phyloP scores from a whole-genome alignment of 768 basidiomycete genomes.

The Collybia sp. region DNA sequence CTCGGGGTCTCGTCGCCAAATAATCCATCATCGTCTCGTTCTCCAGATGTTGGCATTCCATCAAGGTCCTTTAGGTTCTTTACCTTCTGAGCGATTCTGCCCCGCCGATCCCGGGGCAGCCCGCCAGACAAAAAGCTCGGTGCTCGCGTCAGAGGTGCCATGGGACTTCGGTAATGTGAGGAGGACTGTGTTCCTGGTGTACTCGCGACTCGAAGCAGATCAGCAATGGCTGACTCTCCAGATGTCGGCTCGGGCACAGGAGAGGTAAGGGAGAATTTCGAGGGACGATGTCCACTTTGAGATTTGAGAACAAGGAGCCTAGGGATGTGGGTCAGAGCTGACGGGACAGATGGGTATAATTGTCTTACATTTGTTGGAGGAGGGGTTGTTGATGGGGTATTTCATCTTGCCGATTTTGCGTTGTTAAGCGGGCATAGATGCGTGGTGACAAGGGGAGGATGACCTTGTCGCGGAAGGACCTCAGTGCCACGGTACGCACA shows the following conservation, averaged over 20 bases:
- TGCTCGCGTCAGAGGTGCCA: constrained; percentile 30
- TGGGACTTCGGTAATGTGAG: constrained; percentile 18
- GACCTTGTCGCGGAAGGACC: constrained; percentile 76
- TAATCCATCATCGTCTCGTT: constrained; percentile 31
- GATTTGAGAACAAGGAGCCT: constrained; percentile 77
- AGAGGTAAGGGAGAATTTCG: constrained; percentile 57
- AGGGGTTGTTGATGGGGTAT: constrained; percentile 60
- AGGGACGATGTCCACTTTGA: constrained; percentile 54
- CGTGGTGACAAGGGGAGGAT: constrained; percentile 60
- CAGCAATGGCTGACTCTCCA: constrained; percentile 64
- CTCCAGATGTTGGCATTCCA: constrained; percentile 17
- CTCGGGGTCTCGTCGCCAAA: constrained; percentile 55
- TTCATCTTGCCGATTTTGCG: constrained; percentile 49
- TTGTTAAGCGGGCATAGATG: constrained; percentile 51
- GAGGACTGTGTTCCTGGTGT: constrained; percentile 39
- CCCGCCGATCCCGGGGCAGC: constrained; percentile 72
- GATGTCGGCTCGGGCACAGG: constrained; percentile 50
- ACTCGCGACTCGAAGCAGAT: constrained; percentile 61
- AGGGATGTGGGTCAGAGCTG: constrained; percentile 4
- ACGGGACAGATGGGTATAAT: background rate
- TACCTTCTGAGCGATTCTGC: constrained; percentile 53
- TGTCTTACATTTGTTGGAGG: constrained; percentile 72
- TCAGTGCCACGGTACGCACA: constrained; percentile 74
- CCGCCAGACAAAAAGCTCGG: constrained; percentile 73
- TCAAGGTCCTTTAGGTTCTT: constrained; percentile 25